Evolutionary conservation across 192 early-diverging fungal species (phyloP).

Genomic region (Coemansia sp.): DNA sequence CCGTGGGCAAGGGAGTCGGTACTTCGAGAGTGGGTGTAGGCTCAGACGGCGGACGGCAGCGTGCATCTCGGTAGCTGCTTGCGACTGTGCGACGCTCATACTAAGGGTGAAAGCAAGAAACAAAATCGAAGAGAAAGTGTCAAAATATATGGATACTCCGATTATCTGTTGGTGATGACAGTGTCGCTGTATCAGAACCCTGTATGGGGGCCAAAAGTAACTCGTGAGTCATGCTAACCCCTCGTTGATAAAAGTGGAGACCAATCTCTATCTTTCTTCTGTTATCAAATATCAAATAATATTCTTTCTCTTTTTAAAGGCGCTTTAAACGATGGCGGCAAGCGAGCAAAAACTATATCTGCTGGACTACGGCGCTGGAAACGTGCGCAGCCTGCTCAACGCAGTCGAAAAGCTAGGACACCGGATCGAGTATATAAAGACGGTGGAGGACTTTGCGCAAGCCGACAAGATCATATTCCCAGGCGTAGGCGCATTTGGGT

Average conservation of each 20-base stretch:
- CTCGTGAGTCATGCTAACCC: too few species aligned
- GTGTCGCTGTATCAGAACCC: neutral
- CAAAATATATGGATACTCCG: neutral
- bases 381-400: slow-evolving; percentile 95
- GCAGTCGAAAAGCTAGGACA: slow-evolving; percentile 90
- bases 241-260: neutral
- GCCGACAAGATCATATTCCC: slow-evolving; percentile 99
- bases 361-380: slow-evolving; percentile 99
- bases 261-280: neutral
- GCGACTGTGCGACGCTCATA: neutral
- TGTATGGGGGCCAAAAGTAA: neutral
- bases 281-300: neutral
- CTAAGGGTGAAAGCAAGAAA: neutral
- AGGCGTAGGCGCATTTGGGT: slow-evolving; percentile 96
- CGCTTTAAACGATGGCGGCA: slow-evolving; percentile 1
- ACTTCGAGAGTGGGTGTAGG: slow-evolving; percentile 45
- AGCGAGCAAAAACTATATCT: slow-evolving; percentile 62
- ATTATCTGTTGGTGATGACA: neutral
- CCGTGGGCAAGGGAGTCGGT: slow-evolving; percentile 41
- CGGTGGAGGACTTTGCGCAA: slow-evolving; percentile 78
- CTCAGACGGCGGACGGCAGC: slow-evolving; percentile 3
- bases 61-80: neutral
- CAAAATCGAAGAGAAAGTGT: neutral
- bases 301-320: neutral
- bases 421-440: slow-evolving; percentile 74